These are phyloP conservation scores for Dichotomopilus funicola DNA, from an alignment of 2,329 filamentous ascomycete species.

Conservation along the genomic window DNA sequence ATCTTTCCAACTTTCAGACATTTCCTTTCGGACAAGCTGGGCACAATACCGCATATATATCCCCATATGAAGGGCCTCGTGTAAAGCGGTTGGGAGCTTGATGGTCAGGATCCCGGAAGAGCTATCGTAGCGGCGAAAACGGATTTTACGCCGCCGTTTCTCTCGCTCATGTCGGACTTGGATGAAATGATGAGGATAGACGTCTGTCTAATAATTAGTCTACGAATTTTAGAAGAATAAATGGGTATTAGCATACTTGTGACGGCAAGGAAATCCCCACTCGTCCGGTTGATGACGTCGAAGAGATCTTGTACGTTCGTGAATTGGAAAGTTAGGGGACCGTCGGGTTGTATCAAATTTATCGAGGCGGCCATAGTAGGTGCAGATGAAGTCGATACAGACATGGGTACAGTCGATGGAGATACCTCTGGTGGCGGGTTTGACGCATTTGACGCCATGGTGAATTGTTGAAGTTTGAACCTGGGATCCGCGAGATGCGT, in stretches of 20 bases:
- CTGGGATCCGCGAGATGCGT: too few relatives aligned
- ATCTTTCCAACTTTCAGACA: not conserved
- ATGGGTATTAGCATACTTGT: slow-evolving; percentile 6
- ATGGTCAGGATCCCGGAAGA: slow-evolving; percentile 5
- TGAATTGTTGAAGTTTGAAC: too few relatives aligned
- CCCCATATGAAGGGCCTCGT: slow-evolving; percentile 1
- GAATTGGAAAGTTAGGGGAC: not conserved
- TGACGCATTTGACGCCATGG: too few relatives aligned
- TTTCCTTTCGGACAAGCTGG: not conserved
- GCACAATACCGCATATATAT: not conserved
- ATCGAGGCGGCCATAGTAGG: not conserved
- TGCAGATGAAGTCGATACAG: not conserved
- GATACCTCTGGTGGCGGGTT: too few relatives aligned
- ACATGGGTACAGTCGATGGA: too few relatives aligned
- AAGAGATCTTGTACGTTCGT: slow-evolving; percentile 1
- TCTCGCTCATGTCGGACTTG: slow-evolving; percentile 9
- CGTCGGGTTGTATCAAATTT: not conserved
- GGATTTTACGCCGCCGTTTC: slow-evolving; percentile 6
- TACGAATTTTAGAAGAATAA: not conserved
- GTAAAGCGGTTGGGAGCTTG: slow-evolving; percentile 1
- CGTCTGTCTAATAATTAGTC: slow-evolving; percentile 7
- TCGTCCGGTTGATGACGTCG: not conserved
- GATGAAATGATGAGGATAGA: slow-evolving; percentile 5
- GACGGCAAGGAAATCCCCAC: slow-evolving; percentile 1
- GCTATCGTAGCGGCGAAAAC: slow-evolving; percentile 12